Evolutionary conservation across 345 rosid species (phyloP), one percentile per base, ranked within the genome.

Genomic region (Iberis pinnata): DNA sequence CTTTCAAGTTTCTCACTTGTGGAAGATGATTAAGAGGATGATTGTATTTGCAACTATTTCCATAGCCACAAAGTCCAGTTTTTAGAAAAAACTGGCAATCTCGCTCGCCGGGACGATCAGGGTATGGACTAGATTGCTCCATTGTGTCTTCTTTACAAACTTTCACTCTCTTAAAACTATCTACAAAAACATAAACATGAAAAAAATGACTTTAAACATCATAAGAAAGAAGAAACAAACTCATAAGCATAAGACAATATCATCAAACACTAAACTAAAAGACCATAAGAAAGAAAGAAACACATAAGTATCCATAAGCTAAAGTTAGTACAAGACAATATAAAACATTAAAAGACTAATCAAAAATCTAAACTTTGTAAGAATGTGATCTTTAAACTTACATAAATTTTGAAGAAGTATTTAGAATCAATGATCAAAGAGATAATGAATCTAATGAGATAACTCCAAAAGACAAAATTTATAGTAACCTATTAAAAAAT

Each of bases 71-170:
- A 22, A 32, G 56, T 32, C 95, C 95, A 56, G 84, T 80, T 76
- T 85, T 80, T 11, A 78, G 39, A 71, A 68, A 82, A 64, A 58
- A 85, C 22, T 43, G 71, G 47, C 95, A 85, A 73, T 85, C 83
- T 15, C 77, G 75, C 65, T 75, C 87, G 12, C 89, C 83, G 2
- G 87, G 89, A 49, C 95, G 95, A 69, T 78, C 83, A 12, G 89
- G 95, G 61, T 76, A 83, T 38, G 68, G 69, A 60, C 74, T 63
- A 3, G 79, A 24, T 55, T 74, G 73, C 49, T 72, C 71, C 67
- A 53, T 58, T 24, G 66, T 64, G 65, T 67, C 69, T 55, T 76
- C 88, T 51, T 76, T 85, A 69, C 63, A 58, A 49, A 84, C 75
- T 65, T 81, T 81, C 77, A 84, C 39, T 60, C 73, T 70, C 75